Evolutionary conservation across 768 basidiomycete species (phyloP).

Genomic region (Kwoniella dendrophila): DNA sequence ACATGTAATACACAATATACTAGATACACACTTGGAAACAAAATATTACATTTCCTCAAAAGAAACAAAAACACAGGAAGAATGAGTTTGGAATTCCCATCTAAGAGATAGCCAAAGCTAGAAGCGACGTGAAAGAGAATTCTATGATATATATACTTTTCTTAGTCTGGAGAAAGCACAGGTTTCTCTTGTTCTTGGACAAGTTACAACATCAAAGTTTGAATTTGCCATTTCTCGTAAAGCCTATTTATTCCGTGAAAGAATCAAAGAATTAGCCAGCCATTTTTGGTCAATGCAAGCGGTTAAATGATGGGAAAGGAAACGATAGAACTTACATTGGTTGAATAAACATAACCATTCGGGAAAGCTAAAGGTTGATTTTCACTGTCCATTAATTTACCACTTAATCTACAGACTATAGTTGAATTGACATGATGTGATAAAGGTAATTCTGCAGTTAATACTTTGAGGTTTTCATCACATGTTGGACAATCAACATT

Average conservation of each 20-base stretch:
- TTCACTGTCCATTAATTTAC: slow-evolving; percentile 92
- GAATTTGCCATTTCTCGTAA: slow-evolving; percentile 82
- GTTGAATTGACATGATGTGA: slow-evolving; percentile 95
- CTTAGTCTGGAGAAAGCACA: slow-evolving; percentile 70
- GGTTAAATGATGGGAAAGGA: background rate
- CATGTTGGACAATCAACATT: slow-evolving; percentile 81
- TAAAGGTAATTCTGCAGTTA: slow-evolving; percentile 83
- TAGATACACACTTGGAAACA: background rate
- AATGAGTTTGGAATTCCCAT: no score
- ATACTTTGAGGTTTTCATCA: slow-evolving; percentile 71
- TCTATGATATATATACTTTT: slow-evolving; percentile 86
- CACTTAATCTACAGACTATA: slow-evolving; percentile 86
- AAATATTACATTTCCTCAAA: no score
- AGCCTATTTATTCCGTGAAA: slow-evolving; percentile 61
- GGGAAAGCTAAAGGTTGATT: slow-evolving; percentile 91
- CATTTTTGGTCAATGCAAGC: background rate
- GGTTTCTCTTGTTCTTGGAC: slow-evolving; percentile 71
- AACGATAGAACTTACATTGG: slow-evolving; percentile 66
- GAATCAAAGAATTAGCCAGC: slow-evolving; percentile 1
- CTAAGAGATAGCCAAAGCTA: no score
- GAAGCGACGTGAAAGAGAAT: background rate
- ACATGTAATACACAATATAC: background rate
- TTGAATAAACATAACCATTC: slow-evolving; percentile 89
- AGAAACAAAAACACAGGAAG: no score
- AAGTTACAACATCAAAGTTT: slow-evolving; percentile 77